These are phyloP conservation scores for Fusarium miscanthi DNA, from an alignment of 2,329 filamentous ascomycete species.

Conservation along the genomic window DNA sequence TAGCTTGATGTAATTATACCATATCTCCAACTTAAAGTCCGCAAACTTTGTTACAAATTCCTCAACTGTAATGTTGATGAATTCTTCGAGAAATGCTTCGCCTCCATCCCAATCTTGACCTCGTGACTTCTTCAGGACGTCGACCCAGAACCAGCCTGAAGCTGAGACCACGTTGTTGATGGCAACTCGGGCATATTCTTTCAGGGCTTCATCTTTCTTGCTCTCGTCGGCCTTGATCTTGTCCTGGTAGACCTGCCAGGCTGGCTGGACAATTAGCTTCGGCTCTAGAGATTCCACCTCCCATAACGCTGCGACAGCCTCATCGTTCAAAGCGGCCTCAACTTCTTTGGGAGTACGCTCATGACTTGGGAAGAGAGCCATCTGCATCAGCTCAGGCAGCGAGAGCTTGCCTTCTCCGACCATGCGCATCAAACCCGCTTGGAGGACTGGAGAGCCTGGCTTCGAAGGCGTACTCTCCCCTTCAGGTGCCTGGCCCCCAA, in stretches of 20 bases:
- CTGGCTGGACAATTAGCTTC: constrained; percentile 8
- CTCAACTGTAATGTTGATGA: neutral
- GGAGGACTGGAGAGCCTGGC: neutral
- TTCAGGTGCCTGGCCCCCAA: constrained; percentile 1
- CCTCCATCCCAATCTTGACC: neutral
- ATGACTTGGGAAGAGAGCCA: constrained; percentile 2
- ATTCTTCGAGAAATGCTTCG: neutral
- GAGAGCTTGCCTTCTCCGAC: neutral
- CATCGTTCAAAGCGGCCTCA: neutral
- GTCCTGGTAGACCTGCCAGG: neutral
- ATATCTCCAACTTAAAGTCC: constrained; percentile 3
- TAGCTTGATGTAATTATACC: constrained; percentile 1
- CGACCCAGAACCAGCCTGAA: constrained; percentile 8
- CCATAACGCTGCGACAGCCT: neutral
- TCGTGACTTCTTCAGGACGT: constrained; percentile 2
- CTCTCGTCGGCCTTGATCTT: accelerated
- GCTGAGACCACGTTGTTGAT: neutral
- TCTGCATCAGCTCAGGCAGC: neutral
- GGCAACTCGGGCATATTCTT: neutral
- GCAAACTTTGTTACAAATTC: neutral
- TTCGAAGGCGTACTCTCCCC: neutral
- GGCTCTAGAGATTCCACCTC: neutral
- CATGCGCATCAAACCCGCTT: constrained; percentile 9
- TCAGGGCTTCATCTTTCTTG: neutral
- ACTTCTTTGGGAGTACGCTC: neutral